Percentiles rank a stretch among this genome's conserved stretches.
phyloP scores from a whole-genome alignment of 352 stramenopile species.

The Thalassiosira sp. region DNA sequence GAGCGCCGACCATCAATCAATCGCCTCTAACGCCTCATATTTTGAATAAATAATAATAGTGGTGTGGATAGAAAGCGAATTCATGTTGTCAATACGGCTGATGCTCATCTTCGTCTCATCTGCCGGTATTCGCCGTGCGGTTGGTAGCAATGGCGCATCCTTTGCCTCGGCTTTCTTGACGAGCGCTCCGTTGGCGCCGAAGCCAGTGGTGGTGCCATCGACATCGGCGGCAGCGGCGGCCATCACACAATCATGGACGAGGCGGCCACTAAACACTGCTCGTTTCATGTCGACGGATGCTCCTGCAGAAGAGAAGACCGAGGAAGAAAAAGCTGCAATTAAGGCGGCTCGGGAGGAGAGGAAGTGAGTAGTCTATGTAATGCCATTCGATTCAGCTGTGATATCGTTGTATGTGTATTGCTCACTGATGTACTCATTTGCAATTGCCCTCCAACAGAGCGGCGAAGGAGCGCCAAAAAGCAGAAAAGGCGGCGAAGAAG shows the following conservation, averaged over 20 bases:
- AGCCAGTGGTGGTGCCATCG: neutral
- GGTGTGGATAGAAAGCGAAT: no score
- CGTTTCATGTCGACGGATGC: slow-evolving; percentile 21
- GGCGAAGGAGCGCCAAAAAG: slow-evolving; percentile 80
- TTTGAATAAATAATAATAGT: no score
- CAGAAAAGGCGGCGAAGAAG: slow-evolving; percentile 86
- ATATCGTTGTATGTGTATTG: neutral
- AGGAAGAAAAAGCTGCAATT: slow-evolving; percentile 70
- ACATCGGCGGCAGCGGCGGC: neutral
- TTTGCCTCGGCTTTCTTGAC: slow-evolving; percentile 24
- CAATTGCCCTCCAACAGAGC: slow-evolving; percentile 32
- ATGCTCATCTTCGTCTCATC: slow-evolving; percentile 42
- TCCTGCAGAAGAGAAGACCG: slow-evolving; percentile 57
- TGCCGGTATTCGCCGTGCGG: slow-evolving; percentile 24
- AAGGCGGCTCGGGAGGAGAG: slow-evolving; percentile 67
- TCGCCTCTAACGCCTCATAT: no score
- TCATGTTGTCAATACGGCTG: slow-evolving; percentile 5
- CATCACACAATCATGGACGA: neutral
- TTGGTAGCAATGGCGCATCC: neutral
- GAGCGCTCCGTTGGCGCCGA: neutral
- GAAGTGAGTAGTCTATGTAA: slow-evolving; percentile 56
- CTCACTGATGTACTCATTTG: neutral
- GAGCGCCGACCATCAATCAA: no score
- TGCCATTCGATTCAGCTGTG: neutral
- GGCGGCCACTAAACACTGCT: neutral